Conservation (phyloP, 345 rosid genomes). For the Alliaria petiolata region DNA sequence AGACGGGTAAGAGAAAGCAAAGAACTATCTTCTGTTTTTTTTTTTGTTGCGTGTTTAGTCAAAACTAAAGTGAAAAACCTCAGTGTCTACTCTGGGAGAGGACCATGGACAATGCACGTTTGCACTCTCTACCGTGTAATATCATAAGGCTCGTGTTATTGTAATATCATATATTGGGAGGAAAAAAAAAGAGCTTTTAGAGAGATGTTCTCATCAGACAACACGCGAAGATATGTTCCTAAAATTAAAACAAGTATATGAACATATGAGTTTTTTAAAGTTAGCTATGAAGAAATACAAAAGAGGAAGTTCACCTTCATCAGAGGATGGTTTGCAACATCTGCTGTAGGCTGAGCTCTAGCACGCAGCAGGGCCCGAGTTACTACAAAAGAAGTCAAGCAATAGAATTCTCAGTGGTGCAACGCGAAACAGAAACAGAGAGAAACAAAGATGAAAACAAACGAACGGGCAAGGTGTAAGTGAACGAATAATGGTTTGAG, state of each 20-base stretch:
- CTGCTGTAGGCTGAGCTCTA: conserved; percentile 80
- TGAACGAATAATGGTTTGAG: background rate
- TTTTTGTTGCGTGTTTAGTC: background rate
- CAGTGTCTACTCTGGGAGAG: conserved; percentile 94
- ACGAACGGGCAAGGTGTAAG: background rate
- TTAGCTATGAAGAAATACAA: background rate
- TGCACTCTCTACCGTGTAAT: conserved; percentile 77
- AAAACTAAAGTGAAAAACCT: conserved; percentile 39
- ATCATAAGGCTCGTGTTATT: conserved; percentile 71
- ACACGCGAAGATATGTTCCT: background rate
- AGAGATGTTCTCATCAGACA: background rate
- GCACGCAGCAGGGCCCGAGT: conserved; percentile 72
- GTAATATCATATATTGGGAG: background rate
- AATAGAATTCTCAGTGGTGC: conserved; percentile 14
- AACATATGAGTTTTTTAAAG: background rate
- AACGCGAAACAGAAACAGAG: background rate
- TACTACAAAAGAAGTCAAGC: conserved; percentile 39
- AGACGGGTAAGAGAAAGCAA: conserved; percentile 10
- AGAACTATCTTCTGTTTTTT: background rate
- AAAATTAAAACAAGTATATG: background rate
- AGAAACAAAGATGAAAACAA: background rate
- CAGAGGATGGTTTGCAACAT: conserved; percentile 71
- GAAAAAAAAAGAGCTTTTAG: background rate
- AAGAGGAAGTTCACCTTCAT: conserved; percentile 54
- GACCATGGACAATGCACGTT: conserved; percentile 87